phyloP scores from a whole-genome alignment of 768 basidiomycete genomes.

The Lactifluus volemus region DNA sequence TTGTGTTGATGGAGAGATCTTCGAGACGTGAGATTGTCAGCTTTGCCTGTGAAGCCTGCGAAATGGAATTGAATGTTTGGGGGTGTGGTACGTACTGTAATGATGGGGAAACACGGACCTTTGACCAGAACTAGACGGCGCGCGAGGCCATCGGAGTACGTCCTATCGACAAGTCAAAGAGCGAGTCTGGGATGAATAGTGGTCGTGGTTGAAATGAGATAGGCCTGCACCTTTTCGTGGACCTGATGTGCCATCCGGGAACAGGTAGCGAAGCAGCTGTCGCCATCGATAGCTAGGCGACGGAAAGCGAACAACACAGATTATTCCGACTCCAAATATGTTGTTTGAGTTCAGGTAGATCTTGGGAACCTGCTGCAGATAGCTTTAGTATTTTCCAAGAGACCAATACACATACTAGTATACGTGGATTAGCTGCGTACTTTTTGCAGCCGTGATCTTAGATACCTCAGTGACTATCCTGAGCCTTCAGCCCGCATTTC shows the following conservation, averaged over 20 bases:
- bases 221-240: constrained; percentile 10
- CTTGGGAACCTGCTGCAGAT: constrained; percentile 15
- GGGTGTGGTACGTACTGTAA: not conserved
- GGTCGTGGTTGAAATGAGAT: no score
- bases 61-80: not conserved
- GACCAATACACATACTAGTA: no score
- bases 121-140: constrained; percentile 19
- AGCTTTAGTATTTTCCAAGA: constrained; percentile 1
- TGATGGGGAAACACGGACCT: constrained; percentile 3
- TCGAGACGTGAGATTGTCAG: constrained; percentile 13
- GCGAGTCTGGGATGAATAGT: not conserved
- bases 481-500: no score
- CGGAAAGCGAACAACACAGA: constrained; percentile 13
- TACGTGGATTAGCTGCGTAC: no score
- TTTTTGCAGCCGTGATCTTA: not conserved
- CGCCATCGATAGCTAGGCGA: constrained; percentile 2
- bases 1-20: not conserved
- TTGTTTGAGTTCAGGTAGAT: constrained; percentile 9
- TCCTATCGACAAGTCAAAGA: not conserved
- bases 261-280: constrained; percentile 7
- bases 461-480: no score
- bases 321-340: constrained; percentile 1
- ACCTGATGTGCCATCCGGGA: constrained; percentile 11
- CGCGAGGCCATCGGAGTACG: constrained; percentile 11
- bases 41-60: constrained; percentile 10